Evolutionary conservation across 179 eudicot species (phyloP).

Genomic region (Actinidia polygama): DNA sequence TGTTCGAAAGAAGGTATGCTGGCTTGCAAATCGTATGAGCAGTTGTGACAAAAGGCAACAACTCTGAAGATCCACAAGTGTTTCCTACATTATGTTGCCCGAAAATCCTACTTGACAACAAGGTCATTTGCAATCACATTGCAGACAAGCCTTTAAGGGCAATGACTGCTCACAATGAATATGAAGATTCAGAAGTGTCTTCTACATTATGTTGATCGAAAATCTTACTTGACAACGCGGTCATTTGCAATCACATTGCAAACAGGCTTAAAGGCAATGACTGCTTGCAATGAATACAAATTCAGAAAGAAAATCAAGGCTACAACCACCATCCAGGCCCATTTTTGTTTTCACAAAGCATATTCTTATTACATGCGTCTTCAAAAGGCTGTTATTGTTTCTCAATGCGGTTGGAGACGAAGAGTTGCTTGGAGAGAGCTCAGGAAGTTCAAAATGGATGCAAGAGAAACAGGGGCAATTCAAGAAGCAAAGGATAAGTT

Average conservation of each 20-base stretch:
- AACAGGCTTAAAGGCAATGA: conserved; percentile 5
- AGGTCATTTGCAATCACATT: no score
- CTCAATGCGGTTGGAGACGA: no score
- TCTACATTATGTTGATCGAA: no score
- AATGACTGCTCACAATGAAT: conserved; percentile 85
- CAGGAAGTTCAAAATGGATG: conserved; percentile 95
- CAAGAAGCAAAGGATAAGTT: conserved; percentile 97
- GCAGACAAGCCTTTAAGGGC: conserved; percentile 91
- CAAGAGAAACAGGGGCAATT: conserved; percentile 94
- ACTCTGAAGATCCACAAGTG: conserved; percentile 83
- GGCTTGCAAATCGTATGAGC: conserved; percentile 80
- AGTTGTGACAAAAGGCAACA: conserved; percentile 78
- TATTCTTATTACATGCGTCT: conserved; percentile 74
- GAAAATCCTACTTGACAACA: conserved; percentile 52
- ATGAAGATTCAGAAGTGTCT: conserved; percentile 78
- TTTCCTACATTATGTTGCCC: conserved; percentile 56
- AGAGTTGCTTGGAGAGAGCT: no score
- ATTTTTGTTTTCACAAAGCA: conserved; percentile 62
- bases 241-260: conserved; percentile 45
- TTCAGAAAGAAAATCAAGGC: no score
- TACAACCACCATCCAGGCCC: no score
- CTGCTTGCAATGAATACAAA: no score
- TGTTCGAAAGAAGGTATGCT: conserved; percentile 44
- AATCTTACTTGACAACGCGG: conserved; percentile 85
- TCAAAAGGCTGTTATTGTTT: conserved; percentile 73